Evolutionary conservation across 148 eudicot species (phyloP).

Genomic region (Fagopyrum esculentum): DNA sequence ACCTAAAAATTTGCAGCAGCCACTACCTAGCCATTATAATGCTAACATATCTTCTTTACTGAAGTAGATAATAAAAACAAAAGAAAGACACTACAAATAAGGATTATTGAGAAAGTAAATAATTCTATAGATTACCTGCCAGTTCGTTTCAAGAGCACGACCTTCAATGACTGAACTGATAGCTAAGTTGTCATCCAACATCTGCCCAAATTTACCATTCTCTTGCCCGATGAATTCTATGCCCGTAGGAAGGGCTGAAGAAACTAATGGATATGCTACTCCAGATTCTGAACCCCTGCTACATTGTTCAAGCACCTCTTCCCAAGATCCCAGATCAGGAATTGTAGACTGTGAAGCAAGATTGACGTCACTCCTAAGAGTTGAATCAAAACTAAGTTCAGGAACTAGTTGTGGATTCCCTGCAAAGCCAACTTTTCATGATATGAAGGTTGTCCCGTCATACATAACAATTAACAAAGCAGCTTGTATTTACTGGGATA

Average conservation of each 20-base stretch:
- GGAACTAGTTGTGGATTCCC: slow-evolving; percentile 18
- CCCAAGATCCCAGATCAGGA: slow-evolving; percentile 37
- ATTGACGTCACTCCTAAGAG: slow-evolving; percentile 15
- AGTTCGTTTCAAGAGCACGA: slow-evolving; percentile 18
- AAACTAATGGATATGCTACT: slow-evolving; percentile 18
- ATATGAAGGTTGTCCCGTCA: neutral
- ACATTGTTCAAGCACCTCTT: slow-evolving; percentile 37
- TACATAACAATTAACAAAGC: neutral
- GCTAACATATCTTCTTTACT: neutral
- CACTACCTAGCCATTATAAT: neutral
- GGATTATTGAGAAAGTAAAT: neutral
- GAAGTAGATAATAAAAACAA: neutral
- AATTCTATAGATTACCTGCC: slow-evolving; percentile 23
- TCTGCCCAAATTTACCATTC: slow-evolving; percentile 28
- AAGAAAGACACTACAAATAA: neutral
- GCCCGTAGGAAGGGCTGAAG: slow-evolving; percentile 17
- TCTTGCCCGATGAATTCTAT: slow-evolving; percentile 20
- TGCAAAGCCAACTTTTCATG: slow-evolving; percentile 22
- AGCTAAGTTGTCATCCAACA: slow-evolving; percentile 23
- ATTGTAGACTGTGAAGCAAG: slow-evolving; percentile 23
- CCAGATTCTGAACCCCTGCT: slow-evolving; percentile 20
- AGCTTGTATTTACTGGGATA: neutral
- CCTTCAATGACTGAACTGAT: slow-evolving; percentile 20
- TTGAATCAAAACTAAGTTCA: slow-evolving; percentile 19
- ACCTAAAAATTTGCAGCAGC: neutral